Evolutionary conservation across 441 rosid genomes (phyloP).

Genomic region (Geranium incanum): DNA sequence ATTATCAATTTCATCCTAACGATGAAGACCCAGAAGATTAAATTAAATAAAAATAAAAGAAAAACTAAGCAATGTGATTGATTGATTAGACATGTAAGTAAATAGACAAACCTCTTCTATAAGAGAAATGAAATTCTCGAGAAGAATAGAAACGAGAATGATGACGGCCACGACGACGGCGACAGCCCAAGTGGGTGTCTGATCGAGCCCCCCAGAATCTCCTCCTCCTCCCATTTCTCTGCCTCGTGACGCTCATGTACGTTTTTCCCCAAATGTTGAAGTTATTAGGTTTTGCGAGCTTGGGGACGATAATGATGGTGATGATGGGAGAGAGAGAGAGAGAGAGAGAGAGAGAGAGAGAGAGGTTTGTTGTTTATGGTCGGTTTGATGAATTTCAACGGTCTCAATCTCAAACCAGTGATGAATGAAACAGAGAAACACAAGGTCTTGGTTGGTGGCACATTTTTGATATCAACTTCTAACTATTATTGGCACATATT

Average conservation of each 20-base stretch:
- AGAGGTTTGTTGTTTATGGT: not conserved
- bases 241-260: not conserved
- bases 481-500: not conserved
- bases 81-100: too few relatives aligned
- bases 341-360: too few relatives aligned
- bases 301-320: not conserved
- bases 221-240: constrained; percentile 2
- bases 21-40: too few relatives aligned
- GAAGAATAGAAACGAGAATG: not conserved
- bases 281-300: not conserved
- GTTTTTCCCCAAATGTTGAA: not conserved
- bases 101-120: not conserved
- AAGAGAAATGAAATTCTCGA: not conserved
- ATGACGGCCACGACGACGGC: not conserved
- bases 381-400: not conserved
- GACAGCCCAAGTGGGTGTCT: constrained; percentile 1
- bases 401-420: not conserved
- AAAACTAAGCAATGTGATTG: too few relatives aligned
- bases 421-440: not conserved
- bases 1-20: too few relatives aligned
- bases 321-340: too few relatives aligned
- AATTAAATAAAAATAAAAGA: too few relatives aligned
- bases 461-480: not conserved
- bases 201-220: not conserved
- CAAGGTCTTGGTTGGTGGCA: not conserved